These are phyloP conservation scores for Saccharomycopsis sp. DNA, from an alignment of 805 yeast species.

Conservation along the genomic window DNA sequence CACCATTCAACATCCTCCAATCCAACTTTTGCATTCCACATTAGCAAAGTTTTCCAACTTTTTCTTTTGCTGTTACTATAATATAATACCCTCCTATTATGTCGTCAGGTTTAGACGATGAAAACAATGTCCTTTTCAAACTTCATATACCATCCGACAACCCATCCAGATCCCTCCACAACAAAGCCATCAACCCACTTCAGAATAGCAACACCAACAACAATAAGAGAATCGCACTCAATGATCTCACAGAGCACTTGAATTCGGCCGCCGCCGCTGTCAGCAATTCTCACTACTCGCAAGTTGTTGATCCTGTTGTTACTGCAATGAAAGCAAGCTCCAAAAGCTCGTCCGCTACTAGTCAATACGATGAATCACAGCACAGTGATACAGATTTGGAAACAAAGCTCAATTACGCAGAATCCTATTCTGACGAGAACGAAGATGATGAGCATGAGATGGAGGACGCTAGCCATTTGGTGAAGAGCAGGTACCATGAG, in stretches of 20 bases:
- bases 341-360: too few relatives aligned
- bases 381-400: constrained; percentile 5
- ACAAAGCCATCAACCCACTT: neutral
- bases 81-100: too few relatives aligned
- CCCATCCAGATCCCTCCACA: neutral
- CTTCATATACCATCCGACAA: too few relatives aligned
- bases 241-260: constrained; percentile 12
- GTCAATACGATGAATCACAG: neutral
- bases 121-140: too few relatives aligned
- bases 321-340: too few relatives aligned
- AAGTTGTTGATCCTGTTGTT: too few relatives aligned
- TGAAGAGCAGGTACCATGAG: neutral
- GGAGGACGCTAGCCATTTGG: neutral
- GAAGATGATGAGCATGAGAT: neutral
- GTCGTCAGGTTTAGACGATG: too few relatives aligned
- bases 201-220: neutral
- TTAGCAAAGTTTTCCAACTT: too few relatives aligned
- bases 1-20: too few relatives aligned
- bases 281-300: too few relatives aligned
- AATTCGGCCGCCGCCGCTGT: neutral
- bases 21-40: too few relatives aligned
- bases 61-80: too few relatives aligned
- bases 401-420: neutral
- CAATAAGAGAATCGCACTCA: constrained; percentile 9
- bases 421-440: constrained; percentile 1